These are phyloP conservation scores for Apiospora phragmitis DNA, from an alignment of 2,329 filamentous ascomycete genomes.

Conservation along the genomic window DNA sequence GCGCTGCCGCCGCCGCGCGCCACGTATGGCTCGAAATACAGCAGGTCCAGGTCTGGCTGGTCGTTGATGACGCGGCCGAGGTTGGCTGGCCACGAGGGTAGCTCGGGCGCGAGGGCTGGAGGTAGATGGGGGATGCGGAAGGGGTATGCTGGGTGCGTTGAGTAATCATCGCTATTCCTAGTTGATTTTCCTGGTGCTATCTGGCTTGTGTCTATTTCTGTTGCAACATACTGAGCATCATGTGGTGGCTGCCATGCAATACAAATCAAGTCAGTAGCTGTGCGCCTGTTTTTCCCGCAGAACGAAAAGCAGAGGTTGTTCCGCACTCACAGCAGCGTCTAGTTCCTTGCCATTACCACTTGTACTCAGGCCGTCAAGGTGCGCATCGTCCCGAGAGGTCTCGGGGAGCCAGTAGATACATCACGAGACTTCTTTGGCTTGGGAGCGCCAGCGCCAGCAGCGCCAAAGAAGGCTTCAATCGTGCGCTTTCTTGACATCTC, in stretches of 20 bases:
- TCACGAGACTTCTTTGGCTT: constrained; percentile 38
- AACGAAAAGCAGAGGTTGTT: not conserved
- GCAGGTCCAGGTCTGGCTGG: constrained; percentile 68
- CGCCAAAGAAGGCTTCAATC: constrained; percentile 67
- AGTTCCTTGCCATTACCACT: not conserved
- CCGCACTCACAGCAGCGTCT: not conserved
- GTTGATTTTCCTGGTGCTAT: not conserved
- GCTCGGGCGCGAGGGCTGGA: constrained; percentile 35
- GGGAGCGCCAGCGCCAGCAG: constrained; percentile 31
- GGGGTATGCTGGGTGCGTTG: constrained; percentile 49
- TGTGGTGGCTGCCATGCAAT: not conserved
- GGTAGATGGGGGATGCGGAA: constrained; percentile 50
- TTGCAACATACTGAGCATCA: not conserved
- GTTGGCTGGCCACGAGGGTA: constrained; percentile 49
- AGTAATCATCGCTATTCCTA: constrained; percentile 27
- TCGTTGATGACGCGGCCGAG: constrained; percentile 61
- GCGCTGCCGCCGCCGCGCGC: constrained; percentile 47
- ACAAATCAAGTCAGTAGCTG: not conserved
- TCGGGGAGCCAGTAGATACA: not conserved
- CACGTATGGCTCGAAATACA: constrained; percentile 76
- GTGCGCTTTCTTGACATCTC: constrained; percentile 56
- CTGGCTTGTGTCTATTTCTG: not conserved
- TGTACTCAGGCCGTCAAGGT: not conserved
- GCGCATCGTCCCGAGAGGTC: not conserved
- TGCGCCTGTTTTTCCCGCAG: not conserved